phyloP scores from a whole-genome alignment of 2,329 filamentous ascomycete species.

The Thermothelomyces thermophilus region DNA sequence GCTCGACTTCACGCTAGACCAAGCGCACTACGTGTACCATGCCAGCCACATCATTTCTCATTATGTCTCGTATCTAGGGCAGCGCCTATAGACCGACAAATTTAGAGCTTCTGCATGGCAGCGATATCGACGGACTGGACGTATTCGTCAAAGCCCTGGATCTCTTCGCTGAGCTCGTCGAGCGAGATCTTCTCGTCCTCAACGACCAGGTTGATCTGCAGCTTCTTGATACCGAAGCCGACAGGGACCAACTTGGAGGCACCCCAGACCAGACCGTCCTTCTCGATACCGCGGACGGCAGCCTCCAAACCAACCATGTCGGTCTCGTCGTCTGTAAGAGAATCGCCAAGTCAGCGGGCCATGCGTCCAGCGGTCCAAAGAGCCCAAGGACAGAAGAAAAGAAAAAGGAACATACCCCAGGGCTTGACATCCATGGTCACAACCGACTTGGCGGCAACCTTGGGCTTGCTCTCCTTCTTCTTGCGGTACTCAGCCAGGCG shows the following conservation, averaged over 20 bases:
- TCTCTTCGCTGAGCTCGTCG: conserved; percentile 79
- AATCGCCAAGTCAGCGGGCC: conserved; percentile 22
- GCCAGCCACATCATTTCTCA: conserved; percentile 14
- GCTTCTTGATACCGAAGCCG: conserved; percentile 97
- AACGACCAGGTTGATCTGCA: conserved; percentile 96
- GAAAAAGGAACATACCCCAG: conserved; percentile 67
- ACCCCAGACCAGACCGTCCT: conserved; percentile 96
- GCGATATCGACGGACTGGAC: conserved; percentile 90
- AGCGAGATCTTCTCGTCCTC: conserved; percentile 95
- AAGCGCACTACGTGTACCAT: not conserved
- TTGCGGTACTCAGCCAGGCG: conserved; percentile 88
- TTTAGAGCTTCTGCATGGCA: conserved; percentile 90
- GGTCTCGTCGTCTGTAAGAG: conserved; percentile 73
- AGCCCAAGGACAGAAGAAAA: not conserved
- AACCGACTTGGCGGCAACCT: conserved; percentile 90
- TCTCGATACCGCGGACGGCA: conserved; percentile 74
- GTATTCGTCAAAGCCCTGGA: conserved; percentile 79
- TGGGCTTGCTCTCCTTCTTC: conserved; percentile 93
- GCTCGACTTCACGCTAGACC: too few species aligned
- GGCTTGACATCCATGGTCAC: conserved; percentile 97
- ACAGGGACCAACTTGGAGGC: conserved; percentile 80
- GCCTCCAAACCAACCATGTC: conserved; percentile 77
- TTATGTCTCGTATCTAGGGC: conserved; percentile 16
- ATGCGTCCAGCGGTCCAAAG: not conserved
- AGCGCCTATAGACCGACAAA: conserved; percentile 16